These are phyloP conservation scores for Colletotrichum higginsianum DNA, from an alignment of 2,329 filamentous ascomycete genomes.

Conservation along the genomic window DNA sequence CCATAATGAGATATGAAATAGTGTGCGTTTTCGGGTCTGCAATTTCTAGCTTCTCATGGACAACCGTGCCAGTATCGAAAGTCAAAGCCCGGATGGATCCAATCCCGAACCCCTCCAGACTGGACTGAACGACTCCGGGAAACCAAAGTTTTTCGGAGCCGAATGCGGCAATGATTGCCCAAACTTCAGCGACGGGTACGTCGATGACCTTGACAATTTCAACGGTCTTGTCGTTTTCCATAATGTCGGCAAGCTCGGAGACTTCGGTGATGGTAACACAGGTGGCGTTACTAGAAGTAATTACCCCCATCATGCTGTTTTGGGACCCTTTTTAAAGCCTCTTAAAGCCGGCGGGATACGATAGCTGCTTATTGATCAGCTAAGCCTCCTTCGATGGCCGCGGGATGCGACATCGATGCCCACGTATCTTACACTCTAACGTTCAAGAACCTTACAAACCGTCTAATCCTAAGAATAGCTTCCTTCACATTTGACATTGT, in stretches of 20 bases:
- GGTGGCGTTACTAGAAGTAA: too few species aligned
- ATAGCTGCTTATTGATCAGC: neutral
- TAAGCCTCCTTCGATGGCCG: neutral
- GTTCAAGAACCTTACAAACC: neutral
- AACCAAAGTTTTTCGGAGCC: slow-evolving; percentile 30
- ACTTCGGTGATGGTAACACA: too few species aligned
- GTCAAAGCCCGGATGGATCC: slow-evolving; percentile 23
- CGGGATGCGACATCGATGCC: neutral
- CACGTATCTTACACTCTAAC: neutral
- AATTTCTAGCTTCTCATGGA: slow-evolving; percentile 22
- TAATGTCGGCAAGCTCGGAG: neutral
- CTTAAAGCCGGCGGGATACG: neutral
- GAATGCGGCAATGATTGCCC: slow-evolving; percentile 28
- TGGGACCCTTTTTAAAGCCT: neutral
- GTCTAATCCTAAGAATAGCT: neutral
- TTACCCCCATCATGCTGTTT: too few species aligned
- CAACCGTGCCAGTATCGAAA: slow-evolving; percentile 7
- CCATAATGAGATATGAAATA: slow-evolving; percentile 17
- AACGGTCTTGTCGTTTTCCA: slow-evolving; percentile 21
- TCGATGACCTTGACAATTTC: slow-evolving; percentile 23
- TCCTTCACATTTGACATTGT: too few species aligned
- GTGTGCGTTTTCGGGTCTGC: slow-evolving; percentile 26
- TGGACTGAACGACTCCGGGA: slow-evolving; percentile 20
- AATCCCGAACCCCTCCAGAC: slow-evolving; percentile 26
- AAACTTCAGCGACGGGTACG: slow-evolving; percentile 16